Evolutionary conservation across 495 filamentous ascomycete genomes (phyloP), one percentile per base, ranked within the genome.

Genomic region (Podospora didyma): DNA sequence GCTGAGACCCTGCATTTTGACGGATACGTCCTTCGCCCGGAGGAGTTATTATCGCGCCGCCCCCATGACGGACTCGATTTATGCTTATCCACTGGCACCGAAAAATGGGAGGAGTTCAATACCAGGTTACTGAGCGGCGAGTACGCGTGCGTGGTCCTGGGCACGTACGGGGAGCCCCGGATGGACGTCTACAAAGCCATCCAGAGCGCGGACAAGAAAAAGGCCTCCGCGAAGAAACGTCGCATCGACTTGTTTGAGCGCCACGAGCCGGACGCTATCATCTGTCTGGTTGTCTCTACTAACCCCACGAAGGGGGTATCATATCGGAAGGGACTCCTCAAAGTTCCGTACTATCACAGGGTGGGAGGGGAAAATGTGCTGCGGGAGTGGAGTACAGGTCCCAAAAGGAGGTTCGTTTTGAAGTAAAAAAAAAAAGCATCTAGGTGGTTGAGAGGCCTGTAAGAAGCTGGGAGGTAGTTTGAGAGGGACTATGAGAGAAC

Each of bases 211-310:
- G 57, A 60, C 34, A 56, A 51, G 57, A 60, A 60, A 48, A 42
- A 21, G n/a, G 39, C 46, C 22, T 51, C 17, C 28, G 44, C 44
- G 17, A 49, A 54, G 49, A 55, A 60, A 52, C 37, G 57, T 24
- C 57, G 57, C 35, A 55, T 60, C 45, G 51, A 54, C 51, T 21
- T 60, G 49, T 56, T 60, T 60, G 57, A 60, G 52, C 52, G 57
- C 52, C 26, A n/a, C 24, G 57, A 60, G 52, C 52, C 51, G 44
- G 52, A 56, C 51, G 57, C 50, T 19, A 60, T 60, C 49, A 44
- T 60, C 51, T 60, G 57, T 56, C 57, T 60, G 24, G 23, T 60
- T 56, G 57, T 60, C 41, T 44, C 26, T 28, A 60, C 57, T 21
- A 52, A 53, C 44, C 34, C 9, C 21, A n/a, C 28, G 44, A 51